Evolutionary conservation across 768 basidiomycete species (phyloP), one percentile per base, ranked within the genome.

Genomic region (Boletus rufocinnamomeus): DNA sequence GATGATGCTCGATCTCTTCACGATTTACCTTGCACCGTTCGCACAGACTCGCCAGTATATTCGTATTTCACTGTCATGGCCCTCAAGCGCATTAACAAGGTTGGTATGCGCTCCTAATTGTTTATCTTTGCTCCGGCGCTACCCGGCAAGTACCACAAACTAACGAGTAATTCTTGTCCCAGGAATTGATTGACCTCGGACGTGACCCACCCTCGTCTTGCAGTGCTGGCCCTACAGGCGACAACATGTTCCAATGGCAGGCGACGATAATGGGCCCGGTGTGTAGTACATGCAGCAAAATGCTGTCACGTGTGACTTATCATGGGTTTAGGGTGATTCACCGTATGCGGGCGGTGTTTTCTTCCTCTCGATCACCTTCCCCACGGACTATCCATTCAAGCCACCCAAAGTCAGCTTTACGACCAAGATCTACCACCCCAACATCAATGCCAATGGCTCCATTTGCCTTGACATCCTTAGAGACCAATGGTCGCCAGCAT

Each of bases 181-280:
- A 99, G 97, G 97, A 99, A 87, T 86, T 98, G 83, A 83, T 92
- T 76, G 97, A 99, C 82, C 95, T 99, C 76, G 95, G 95, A 54
- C 95, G 95, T 72, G 97, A 99, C 82, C 97, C 97, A 75, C 97
- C 97, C 66, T 95, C 95, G 54, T 98, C 97, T 57, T 99, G 97
- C 88, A 95, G 93, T 69, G 97, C 97, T 68, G 97, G 97, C 53
- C 97, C 97, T 45, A 94, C 90, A 60, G 93, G 93, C 53, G 95
- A 98, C 73, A 95, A 98, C 78, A 88, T 98, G 87, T 99, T 98
- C 82, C 88, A 94, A 74, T 98, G 95, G 96, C 95, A 98, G 75
- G 96, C 96, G 60, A 98, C 96, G 65, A 98, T 98, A 75, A 98
- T 98, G 96, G 96, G 96, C 44, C 96, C 96, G 58, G 95, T 96